Base-by-base conservation (phyloP, 805 yeast genomes). In the Lipomyces anomalus region DNA sequence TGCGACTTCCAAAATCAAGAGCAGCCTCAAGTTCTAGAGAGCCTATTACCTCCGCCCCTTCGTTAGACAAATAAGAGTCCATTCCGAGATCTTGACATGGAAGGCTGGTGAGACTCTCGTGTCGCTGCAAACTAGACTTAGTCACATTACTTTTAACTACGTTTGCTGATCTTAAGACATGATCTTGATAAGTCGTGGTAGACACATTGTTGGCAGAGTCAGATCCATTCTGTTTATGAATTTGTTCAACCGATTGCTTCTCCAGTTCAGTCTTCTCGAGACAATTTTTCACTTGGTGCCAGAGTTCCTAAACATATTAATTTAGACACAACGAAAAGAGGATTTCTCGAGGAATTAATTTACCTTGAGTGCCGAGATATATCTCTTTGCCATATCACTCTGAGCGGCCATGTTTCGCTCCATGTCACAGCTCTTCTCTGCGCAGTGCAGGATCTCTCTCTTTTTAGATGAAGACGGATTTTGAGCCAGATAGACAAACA, bases 401-500 rank as follows among this genome's bases (percentile, higher is more conserved):
- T 47, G 35, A 9, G 34, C 13, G 2, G 53, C 26, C 4, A 49
- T 16, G 4, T 16, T 22, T 22, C 47, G 38, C 30, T 47, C 50
- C 16, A 38, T 35, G 16, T 42, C 52, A 26, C 53, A 49, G 6
- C 45, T 32, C 29, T 48, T 42, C n/a, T 44, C 22, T n/a, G 52
- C 53, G 3, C 39, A 13, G 6, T 40, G 42, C 18, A 49, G 33
- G n/a, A 49, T 39, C n/a, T n/a, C 21, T 5, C 22, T 20, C 13
- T 42, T 32, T 1, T 30, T 16, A 3, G 40, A 35, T 3, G 42
- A 22, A 5, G 22, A 18, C 9, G 53, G 47, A 42, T 44, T 38
- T 21, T 45, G 47, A 1, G 45, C 33, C 21, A 49, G 35, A 35
- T 47, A 49, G 20, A 49, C 47, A 42, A 49, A 49, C 53, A 49